phyloP scores from a whole-genome alignment of 192 early-diverging fungal species.

The Backusella tuberculispora region DNA sequence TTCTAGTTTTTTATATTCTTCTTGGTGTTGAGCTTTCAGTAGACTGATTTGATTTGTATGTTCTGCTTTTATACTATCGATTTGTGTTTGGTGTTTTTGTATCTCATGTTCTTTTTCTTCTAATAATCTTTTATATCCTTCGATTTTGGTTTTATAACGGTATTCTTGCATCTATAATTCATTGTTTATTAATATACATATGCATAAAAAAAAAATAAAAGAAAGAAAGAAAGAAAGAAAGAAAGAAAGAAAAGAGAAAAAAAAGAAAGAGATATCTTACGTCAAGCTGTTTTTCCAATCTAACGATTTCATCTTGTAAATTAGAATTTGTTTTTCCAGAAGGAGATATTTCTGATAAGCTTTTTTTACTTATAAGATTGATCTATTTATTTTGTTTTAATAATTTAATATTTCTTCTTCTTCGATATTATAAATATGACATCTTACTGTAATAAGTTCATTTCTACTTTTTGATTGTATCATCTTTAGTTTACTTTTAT shows the following conservation, averaged over 20 bases:
- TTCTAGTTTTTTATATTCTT: background rate
- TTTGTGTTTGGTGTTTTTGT: background rate
- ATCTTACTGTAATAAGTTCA: background rate
- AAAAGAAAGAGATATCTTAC: background rate
- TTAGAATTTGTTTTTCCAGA: background rate
- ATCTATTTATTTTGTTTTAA: background rate
- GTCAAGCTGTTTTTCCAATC: conserved; percentile 16
- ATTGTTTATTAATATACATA: background rate
- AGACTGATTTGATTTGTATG: background rate
- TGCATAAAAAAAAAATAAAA: background rate
- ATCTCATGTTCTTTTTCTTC: background rate
- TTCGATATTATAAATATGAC: background rate
- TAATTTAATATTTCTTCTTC: background rate
- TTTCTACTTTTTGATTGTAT: background rate
- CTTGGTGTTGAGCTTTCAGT: background rate
- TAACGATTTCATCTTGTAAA: conserved; percentile 8
- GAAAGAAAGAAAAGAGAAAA: background rate
- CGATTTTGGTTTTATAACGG: background rate
- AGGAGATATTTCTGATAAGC: background rate
- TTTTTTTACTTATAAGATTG: background rate
- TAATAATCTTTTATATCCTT: background rate
- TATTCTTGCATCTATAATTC: background rate
- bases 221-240: background rate
- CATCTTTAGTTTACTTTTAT: background rate
- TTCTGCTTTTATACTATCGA: background rate